Percentiles rank a stretch among this genome's conserved stretches.
Conservation (phyloP, 1,139 yeast species). For the Candida sp. region DNA sequence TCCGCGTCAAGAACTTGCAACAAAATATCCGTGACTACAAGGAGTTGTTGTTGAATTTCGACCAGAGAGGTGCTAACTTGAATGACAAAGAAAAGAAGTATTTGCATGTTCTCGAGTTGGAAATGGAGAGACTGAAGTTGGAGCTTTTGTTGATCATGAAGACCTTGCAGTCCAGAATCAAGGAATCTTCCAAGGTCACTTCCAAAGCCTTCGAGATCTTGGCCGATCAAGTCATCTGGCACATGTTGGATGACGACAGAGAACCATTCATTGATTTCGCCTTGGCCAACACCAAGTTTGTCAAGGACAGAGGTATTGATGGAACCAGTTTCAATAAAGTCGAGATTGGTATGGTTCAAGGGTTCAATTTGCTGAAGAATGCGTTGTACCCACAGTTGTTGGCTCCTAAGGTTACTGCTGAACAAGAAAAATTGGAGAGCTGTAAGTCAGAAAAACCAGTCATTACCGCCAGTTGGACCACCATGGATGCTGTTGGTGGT, state of each 20-base stretch:
- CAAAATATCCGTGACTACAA: slow-evolving; percentile 48
- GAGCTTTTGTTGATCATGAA: slow-evolving; percentile 71
- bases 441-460: slow-evolving; percentile 31
- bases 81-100: slow-evolving; percentile 28
- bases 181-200: slow-evolving; percentile 30
- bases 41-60: slow-evolving; percentile 50
- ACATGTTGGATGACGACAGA: slow-evolving; percentile 63
- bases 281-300: slow-evolving; percentile 64
- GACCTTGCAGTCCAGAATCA: slow-evolving; percentile 53
- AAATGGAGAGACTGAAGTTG: slow-evolving; percentile 56
- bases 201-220: slow-evolving; percentile 40
- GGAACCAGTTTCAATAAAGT: slow-evolving; percentile 67
- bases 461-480: slow-evolving; percentile 67
- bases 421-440: slow-evolving; percentile 10
- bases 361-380: slow-evolving; percentile 65
- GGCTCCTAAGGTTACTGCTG: slow-evolving; percentile 46
- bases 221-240: slow-evolving; percentile 73
- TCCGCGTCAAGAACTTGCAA: slow-evolving; percentile 60
- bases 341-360: slow-evolving; percentile 67
- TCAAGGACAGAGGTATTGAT: slow-evolving; percentile 56
- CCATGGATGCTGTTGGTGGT: slow-evolving; percentile 86
- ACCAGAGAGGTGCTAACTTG: slow-evolving; percentile 29
- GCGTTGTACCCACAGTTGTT: slow-evolving; percentile 76
- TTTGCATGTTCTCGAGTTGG: slow-evolving; percentile 53
- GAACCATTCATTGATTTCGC: slow-evolving; percentile 77